Conservation (phyloP, 345 rosid species). For the thale cress (Arabidopsis thaliana) region TAIR10.1 NC_003074.8:3325501-3326000, state of each 20-base stretch:
- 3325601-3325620: slow-evolving; percentile 71
- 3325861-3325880: slow-evolving; percentile 99
- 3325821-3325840: slow-evolving; percentile 51
- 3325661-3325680: slow-evolving; percentile 67
- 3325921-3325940: slow-evolving; percentile 50
- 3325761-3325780: slow-evolving; percentile 50
- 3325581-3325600: slow-evolving; percentile 56
- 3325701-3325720: slow-evolving; percentile 53
- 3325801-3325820: slow-evolving; percentile 56
- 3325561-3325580: slow-evolving; percentile 56
- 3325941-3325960: slow-evolving; percentile 55
- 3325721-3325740: slow-evolving; percentile 70
- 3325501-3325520: neutral
- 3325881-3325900: slow-evolving; percentile 83
- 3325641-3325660: slow-evolving; percentile 75
- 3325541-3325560: slow-evolving; percentile 15
- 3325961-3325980: slow-evolving; percentile 59
- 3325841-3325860: slow-evolving; percentile 58
- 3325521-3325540: slow-evolving; percentile 16
- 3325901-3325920: slow-evolving; percentile 51
- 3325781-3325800: slow-evolving; percentile 45
- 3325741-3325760: slow-evolving; percentile 49
- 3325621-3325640: slow-evolving; percentile 80
- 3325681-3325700: slow-evolving; percentile 64
- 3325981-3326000: slow-evolving; percentile 52